Conservation (phyloP, 1,139 yeast species). For the Nadsonia commutata region DNA sequence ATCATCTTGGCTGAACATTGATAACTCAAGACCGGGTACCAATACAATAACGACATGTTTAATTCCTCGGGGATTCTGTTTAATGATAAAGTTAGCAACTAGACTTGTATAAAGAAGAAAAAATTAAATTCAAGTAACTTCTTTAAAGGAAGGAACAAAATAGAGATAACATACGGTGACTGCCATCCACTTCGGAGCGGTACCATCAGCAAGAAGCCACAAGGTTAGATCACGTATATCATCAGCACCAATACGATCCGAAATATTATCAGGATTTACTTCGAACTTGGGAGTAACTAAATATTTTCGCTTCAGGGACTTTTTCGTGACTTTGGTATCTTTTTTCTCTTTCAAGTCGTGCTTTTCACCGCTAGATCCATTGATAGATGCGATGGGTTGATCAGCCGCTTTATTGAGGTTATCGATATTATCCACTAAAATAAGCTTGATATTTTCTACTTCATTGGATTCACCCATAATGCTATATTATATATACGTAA, state of each 20-base stretch:
- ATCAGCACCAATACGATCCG: conserved; percentile 9
- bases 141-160: too few relatives aligned
- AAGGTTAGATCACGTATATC: conserved; percentile 41
- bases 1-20: conserved; percentile 26
- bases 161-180: conserved; percentile 4
- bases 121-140: too few relatives aligned
- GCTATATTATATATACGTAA: too few relatives aligned
- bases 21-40: conserved; percentile 49
- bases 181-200: conserved; percentile 14
- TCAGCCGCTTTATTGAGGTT: too few relatives aligned
- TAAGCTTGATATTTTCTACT: too few relatives aligned
- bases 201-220: conserved; percentile 29
- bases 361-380: too few relatives aligned
- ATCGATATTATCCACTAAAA: too few relatives aligned
- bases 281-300: conserved; percentile 16
- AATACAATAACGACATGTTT: conserved; percentile 45
- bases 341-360: conserved; percentile 4
- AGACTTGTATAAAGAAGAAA: too few relatives aligned
- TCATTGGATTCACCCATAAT: too few relatives aligned
- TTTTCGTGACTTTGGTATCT: neutral
- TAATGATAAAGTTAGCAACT: conserved; percentile 7
- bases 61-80: conserved; percentile 29
- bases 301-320: conserved; percentile 11
- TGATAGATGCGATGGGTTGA: too few relatives aligned
- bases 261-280: conserved; percentile 13